phyloP scores from a whole-genome alignment of 1,139 yeast species.

The Hanseniaspora gamundiae region DNA sequence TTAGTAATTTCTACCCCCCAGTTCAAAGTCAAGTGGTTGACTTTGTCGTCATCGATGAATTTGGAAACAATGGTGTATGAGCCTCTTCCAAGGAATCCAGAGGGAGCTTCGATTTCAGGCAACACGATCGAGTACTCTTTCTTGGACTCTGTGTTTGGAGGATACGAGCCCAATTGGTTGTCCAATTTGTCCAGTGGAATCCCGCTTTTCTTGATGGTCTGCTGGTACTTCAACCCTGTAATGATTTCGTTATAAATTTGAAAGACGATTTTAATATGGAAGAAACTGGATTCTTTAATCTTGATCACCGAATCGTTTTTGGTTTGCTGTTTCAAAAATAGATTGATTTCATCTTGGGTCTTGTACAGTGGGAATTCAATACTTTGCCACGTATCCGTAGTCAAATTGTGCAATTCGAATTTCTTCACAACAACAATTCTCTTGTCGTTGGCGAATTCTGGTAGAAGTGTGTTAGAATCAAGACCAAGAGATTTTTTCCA shows the following conservation, averaged over 20 bases:
- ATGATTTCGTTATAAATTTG: conserved; percentile 85
- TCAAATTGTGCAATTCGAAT: conserved; percentile 58
- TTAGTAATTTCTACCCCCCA: conserved; percentile 73
- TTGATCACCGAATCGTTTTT: conserved; percentile 33
- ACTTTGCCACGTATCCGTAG: conserved; percentile 40
- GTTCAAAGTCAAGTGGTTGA: conserved; percentile 59
- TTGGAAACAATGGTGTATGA: conserved; percentile 69
- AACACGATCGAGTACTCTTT: conserved; percentile 70
- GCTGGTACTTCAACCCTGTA: conserved; percentile 81
- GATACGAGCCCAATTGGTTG: conserved; percentile 82
- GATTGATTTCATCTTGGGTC: conserved; percentile 49
- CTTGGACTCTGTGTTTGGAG: conserved; percentile 76
- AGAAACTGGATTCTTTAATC: conserved; percentile 69
- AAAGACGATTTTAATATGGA: conserved; percentile 63
- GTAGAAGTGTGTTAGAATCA: conserved; percentile 45
- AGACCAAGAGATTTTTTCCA: conserved; percentile 91
- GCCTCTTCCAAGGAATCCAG: conserved; percentile 83
- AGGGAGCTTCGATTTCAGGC: conserved; percentile 86
- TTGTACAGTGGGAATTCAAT: conserved; percentile 17
- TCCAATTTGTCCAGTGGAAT: conserved; percentile 77
- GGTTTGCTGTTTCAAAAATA: conserved; percentile 44
- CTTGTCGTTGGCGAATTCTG: conserved; percentile 49
- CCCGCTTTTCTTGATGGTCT: conserved; percentile 76
- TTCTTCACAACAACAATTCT: conserved; percentile 72
- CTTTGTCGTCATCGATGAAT: conserved; percentile 80